Percentiles rank a stretch among this genome's conserved stretches.
Evolutionary conservation across 495 filamentous ascomycete species (phyloP).

Genomic region (Neurospora sp.): DNA sequence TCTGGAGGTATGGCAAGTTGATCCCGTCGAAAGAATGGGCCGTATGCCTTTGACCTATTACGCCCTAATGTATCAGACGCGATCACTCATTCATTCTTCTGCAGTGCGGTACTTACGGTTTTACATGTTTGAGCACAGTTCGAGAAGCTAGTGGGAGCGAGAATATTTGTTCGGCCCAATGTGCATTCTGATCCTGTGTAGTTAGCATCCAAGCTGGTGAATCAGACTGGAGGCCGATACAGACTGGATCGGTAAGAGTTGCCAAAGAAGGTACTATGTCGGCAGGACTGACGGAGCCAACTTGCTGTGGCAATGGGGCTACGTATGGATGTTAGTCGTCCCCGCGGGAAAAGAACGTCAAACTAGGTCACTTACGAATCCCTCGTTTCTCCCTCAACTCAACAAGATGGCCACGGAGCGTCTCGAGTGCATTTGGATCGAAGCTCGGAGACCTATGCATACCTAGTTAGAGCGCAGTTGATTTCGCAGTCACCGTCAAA

Average conservation of each 20-base stretch:
- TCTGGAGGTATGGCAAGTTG: slow-evolving; percentile 31
- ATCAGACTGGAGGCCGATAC: background rate
- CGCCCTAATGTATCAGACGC: background rate
- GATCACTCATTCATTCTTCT: background rate
- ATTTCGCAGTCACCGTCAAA: background rate
- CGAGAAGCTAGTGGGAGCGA: slow-evolving; percentile 40
- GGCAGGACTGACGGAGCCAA: slow-evolving; percentile 7
- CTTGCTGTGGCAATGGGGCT: slow-evolving; percentile 20
- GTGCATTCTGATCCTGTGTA: slow-evolving; percentile 7
- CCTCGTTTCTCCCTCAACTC: slow-evolving; percentile 34
- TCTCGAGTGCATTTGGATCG: slow-evolving; percentile 41
- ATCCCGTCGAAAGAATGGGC: slow-evolving; percentile 32
- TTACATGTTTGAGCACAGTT: slow-evolving; percentile 36
- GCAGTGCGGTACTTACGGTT: slow-evolving; percentile 8
- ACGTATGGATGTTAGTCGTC: background rate
- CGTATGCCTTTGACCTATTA: slow-evolving; percentile 23
- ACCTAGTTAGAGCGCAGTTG: slow-evolving; percentile 3
- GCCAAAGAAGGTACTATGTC: background rate
- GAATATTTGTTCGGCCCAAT: slow-evolving; percentile 49
- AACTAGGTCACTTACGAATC: slow-evolving; percentile 25
- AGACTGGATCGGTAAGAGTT: background rate
- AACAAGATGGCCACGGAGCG: slow-evolving; percentile 33
- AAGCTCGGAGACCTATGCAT: slow-evolving; percentile 37
- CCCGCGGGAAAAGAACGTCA: background rate
- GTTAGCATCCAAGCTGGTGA: background rate